Percentiles rank a stretch among this genome's conserved stretches.
These are phyloP conservation scores for Populus euphratica DNA, from an alignment of 345 rosid species.

Conservation along the genomic window DNA sequence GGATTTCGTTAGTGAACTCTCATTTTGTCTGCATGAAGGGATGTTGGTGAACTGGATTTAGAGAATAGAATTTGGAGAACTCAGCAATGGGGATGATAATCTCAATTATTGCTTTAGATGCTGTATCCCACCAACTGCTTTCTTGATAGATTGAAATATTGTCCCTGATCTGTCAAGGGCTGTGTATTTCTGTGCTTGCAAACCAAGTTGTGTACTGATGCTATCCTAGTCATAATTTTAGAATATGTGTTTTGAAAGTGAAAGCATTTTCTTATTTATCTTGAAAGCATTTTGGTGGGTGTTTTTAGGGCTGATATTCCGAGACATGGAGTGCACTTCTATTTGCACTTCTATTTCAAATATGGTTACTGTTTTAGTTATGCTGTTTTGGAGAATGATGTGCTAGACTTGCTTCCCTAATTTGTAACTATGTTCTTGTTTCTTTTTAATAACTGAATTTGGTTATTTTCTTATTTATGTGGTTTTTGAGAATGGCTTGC, in stretches of 20 bases:
- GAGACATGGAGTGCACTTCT: background rate
- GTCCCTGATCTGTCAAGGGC: background rate
- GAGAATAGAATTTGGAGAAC: background rate
- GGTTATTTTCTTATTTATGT: background rate
- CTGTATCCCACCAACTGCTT: background rate
- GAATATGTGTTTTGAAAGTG: background rate
- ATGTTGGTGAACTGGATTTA: background rate
- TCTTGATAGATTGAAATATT: background rate
- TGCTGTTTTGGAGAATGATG: background rate
- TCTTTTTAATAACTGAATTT: background rate
- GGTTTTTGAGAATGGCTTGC: background rate
- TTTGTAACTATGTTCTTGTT: background rate
- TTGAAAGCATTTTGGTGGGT: background rate
- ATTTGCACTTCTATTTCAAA: background rate
- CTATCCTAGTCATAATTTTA: background rate
- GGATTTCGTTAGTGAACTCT: background rate
- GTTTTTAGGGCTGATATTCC: background rate
- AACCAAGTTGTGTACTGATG: background rate
- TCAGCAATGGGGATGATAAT: background rate
- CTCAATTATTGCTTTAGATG: background rate
- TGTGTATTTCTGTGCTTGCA: background rate
- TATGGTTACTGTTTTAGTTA: background rate
- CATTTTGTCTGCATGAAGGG: background rate
- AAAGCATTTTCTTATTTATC: background rate
- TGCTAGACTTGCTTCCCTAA: background rate